Conservation (phyloP, 805 yeast species). For the Saturnispora hagleri region DNA sequence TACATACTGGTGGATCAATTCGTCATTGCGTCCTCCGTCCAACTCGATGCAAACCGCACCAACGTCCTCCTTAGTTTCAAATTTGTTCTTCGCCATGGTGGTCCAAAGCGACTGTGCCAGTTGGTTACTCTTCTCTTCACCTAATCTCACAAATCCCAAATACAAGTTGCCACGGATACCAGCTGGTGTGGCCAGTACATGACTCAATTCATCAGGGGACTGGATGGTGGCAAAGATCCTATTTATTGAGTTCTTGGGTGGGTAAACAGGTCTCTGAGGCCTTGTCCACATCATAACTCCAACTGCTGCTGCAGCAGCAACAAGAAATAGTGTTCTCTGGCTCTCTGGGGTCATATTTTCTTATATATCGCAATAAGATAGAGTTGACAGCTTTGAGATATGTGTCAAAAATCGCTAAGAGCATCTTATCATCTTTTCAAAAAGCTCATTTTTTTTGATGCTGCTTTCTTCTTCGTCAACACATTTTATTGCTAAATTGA, state of each 20-base stretch:
- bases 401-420: neutral
- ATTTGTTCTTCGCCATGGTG: constrained; percentile 59
- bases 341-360: neutral
- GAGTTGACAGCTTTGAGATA: neutral
- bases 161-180: constrained; percentile 9
- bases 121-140: constrained; percentile 52
- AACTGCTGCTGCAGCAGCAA: constrained; percentile 4
- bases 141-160: constrained; percentile 47
- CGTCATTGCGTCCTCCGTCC: constrained; percentile 33
- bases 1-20: constrained; percentile 47
- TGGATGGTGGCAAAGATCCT: constrained; percentile 46
- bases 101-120: constrained; percentile 54
- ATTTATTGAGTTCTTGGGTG: constrained; percentile 29
- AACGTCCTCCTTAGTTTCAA: constrained; percentile 46
- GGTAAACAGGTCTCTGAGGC: constrained; percentile 18
- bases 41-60: constrained; percentile 13
- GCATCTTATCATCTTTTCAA: neutral
- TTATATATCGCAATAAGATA: neutral
- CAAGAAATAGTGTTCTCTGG: neutral
- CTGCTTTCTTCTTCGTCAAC: neutral
- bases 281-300: neutral
- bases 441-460: constrained; percentile 2
- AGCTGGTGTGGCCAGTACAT: constrained; percentile 25
- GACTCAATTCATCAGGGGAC: constrained; percentile 50
- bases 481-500: neutral